Evolutionary conservation across 345 rosid species (phyloP).

Genomic region (Luvunga scandens): DNA sequence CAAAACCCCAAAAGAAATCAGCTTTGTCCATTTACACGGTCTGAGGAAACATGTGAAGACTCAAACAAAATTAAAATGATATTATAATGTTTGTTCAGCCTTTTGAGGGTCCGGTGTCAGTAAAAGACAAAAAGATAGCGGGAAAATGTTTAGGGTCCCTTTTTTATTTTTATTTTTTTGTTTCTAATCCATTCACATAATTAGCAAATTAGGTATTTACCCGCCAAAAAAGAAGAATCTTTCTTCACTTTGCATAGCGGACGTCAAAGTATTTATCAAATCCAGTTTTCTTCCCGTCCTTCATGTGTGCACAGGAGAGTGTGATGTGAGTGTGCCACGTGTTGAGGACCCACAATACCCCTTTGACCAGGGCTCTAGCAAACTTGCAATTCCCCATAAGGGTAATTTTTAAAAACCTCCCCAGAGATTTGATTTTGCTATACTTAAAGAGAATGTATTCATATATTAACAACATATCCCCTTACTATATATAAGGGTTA

Average conservation of each 20-base stretch:
- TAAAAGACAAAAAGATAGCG: slow-evolving; percentile 26
- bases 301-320: background rate
- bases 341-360: background rate
- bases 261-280: slow-evolving; percentile 50
- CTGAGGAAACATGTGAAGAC: slow-evolving; percentile 30
- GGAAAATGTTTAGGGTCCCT: slow-evolving; percentile 26
- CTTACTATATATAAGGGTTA: too few relatives aligned
- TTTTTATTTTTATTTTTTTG: background rate
- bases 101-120: slow-evolving; percentile 27
- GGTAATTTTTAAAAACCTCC: too few relatives aligned
- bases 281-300: slow-evolving; percentile 16
- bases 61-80: slow-evolving; percentile 9
- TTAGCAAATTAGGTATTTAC: slow-evolving; percentile 43
- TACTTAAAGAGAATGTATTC: too few relatives aligned
- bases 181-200: background rate
- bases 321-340: slow-evolving; percentile 25
- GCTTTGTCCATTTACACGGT: slow-evolving; percentile 18
- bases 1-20: slow-evolving; percentile 18
- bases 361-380: slow-evolving; percentile 19
- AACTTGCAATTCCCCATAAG: background rate
- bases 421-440: too few relatives aligned
- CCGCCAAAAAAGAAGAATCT: slow-evolving; percentile 50
- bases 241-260: slow-evolving; percentile 34
- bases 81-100: slow-evolving; percentile 15
- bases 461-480: too few relatives aligned